Evolutionary conservation across 2,329 filamentous ascomycete genomes (phyloP).

Genomic region (Botrytis pseudocinerea): DNA sequence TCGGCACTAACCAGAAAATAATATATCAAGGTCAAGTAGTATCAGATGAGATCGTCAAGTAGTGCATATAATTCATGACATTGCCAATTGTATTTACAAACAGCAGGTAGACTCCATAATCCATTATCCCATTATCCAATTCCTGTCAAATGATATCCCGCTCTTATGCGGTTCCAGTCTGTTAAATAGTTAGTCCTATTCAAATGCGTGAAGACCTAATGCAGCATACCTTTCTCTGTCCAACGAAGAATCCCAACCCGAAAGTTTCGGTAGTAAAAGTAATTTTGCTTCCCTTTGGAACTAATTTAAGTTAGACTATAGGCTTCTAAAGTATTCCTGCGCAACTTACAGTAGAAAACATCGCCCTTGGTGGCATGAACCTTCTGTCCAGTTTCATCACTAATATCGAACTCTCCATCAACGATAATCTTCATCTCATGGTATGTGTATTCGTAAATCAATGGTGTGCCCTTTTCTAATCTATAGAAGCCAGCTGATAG

Average conservation of each 20-base stretch:
- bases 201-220: not conserved
- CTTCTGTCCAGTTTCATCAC: constrained; percentile 57
- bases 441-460: constrained; percentile 65
- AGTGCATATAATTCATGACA: constrained; percentile 9
- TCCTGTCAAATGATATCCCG: not conserved
- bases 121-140: not conserved
- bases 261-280: constrained; percentile 41
- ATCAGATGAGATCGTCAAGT: not conserved
- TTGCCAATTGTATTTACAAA: constrained; percentile 6
- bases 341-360: constrained; percentile 56
- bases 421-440: constrained; percentile 69
- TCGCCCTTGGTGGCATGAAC: constrained; percentile 60
- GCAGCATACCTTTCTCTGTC: constrained; percentile 39
- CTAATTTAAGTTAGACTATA: constrained; percentile 29
- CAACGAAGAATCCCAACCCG: constrained; percentile 42
- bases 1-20: constrained; percentile 5
- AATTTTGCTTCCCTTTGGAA: constrained; percentile 42
- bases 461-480: constrained; percentile 60
- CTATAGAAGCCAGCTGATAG: constrained; percentile 62
- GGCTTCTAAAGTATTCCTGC: not conserved
- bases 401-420: constrained; percentile 61
- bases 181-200: not conserved
- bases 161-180: constrained; percentile 21
- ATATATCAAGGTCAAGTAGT: not conserved
- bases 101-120: constrained; percentile 7